Percentiles rank a stretch among this genome's conserved stretches.
Evolutionary conservation across 169 alveolate species (phyloP).

Genomic region (Plasmodium fragile): DNA sequence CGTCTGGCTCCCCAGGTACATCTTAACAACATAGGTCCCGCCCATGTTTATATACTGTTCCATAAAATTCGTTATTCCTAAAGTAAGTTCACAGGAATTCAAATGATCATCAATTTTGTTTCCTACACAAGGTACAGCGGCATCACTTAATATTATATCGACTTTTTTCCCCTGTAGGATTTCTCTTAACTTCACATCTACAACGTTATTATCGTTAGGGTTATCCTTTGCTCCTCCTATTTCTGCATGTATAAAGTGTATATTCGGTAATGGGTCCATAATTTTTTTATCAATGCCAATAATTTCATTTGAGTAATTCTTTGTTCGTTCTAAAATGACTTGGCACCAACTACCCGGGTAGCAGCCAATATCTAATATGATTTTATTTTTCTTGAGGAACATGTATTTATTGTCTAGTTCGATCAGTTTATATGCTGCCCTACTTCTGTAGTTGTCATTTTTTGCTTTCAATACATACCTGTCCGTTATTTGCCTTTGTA

Average conservation of each 20-base stretch:
- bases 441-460: slow-evolving; percentile 87
- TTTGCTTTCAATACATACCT: slow-evolving; percentile 82
- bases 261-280: slow-evolving; percentile 79
- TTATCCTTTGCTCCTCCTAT: slow-evolving; percentile 79
- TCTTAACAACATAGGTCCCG: slow-evolving; percentile 86
- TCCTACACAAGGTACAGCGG: slow-evolving; percentile 86
- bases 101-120: slow-evolving; percentile 86
- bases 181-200: slow-evolving; percentile 76
- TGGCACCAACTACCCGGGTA: slow-evolving; percentile 90
- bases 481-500: slow-evolving; percentile 85
- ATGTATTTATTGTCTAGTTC: slow-evolving; percentile 84
- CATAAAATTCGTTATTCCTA: slow-evolving; percentile 84
- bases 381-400: slow-evolving; percentile 82
- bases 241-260: slow-evolving; percentile 84
- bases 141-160: slow-evolving; percentile 85
- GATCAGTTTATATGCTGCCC: slow-evolving; percentile 85
- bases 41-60: slow-evolving; percentile 83
- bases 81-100: slow-evolving; percentile 85
- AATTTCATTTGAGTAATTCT: slow-evolving; percentile 80
- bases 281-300: slow-evolving; percentile 61
- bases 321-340: slow-evolving; percentile 83
- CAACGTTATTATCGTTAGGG: neutral
- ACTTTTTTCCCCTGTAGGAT: slow-evolving; percentile 79
- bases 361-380: slow-evolving; percentile 84
- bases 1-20: slow-evolving; percentile 86